Evolutionary conservation across 768 basidiomycete species (phyloP), one percentile per base, ranked within the genome.

Genomic region (Rhodosporidiobolus odoratus): DNA sequence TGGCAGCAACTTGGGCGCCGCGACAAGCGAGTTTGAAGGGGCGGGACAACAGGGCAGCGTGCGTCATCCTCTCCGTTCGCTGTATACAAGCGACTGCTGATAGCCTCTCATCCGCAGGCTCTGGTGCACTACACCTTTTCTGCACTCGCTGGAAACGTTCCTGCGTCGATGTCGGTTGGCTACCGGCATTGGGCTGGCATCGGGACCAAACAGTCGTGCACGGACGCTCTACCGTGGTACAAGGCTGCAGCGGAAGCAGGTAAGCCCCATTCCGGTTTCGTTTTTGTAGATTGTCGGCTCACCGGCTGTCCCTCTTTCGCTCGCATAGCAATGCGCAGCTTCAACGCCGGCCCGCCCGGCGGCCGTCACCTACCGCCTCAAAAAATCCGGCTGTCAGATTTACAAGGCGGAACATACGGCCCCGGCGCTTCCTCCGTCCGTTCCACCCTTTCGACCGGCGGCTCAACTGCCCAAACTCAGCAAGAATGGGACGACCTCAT

Each of bases 171-270:
- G 91, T 87, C 92, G 3, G 83, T 98, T 40, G 96, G 88, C 0
- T 98, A 95, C 79, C 86, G 93, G 35, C 88, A 94, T 77, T 98
- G 93, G 94, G 88, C 90, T 47, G 96, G 96, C 1, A 96, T 99
- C 66, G 91, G 94, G 17, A 88, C 92, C 1, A 81, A 86, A 62
- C 92, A 97, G 78, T 87, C 88, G 75, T 98, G 96, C 79, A 83
- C 87, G 76, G 82, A 85, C 17, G 91, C 96, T 21, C 81, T 92
- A 63, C 84, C 85, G 35, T 97, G 91, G 89, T 99, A 98, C 78
- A 89, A 92, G 77, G 83, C 82, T 50, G 92, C 93, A 1, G 90
- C 94, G 23, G 90, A 93, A 72, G 86, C 91, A 81, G 85, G 92
- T 90, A 16, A 47, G 78, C n/a, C 48, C n/a, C 48, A 23, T 50